A percentile compares a stretch with the other conserved stretches of the same genome.
These are phyloP conservation scores for Crataegus laevigata DNA, from an alignment of 306 rosid genomes.

Conservation along the genomic window DNA sequence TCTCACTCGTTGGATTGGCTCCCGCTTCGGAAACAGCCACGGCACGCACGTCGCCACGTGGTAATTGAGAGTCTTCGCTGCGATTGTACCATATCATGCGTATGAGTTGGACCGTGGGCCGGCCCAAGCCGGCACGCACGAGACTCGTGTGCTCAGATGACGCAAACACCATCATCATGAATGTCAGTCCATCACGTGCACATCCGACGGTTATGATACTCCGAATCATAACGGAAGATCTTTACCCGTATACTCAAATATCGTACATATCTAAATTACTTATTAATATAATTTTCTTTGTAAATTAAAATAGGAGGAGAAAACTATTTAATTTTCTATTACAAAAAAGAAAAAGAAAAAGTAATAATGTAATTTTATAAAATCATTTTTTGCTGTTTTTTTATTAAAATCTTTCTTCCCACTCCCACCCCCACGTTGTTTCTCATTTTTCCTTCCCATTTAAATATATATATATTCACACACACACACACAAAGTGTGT, in stretches of 20 bases:
- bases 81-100: not conserved
- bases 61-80: slow-evolving; percentile 5
- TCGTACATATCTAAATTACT: not conserved
- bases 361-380: too few relatives aligned
- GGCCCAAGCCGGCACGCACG: slow-evolving; percentile 24
- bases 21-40: not conserved
- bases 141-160: slow-evolving; percentile 22
- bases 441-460: too few relatives aligned
- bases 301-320: too few relatives aligned
- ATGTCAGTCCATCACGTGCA: slow-evolving; percentile 25
- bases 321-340: too few relatives aligned
- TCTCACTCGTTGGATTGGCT: not conserved
- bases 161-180: not conserved
- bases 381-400: too few relatives aligned
- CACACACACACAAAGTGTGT: too few relatives aligned
- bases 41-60: slow-evolving; percentile 9
- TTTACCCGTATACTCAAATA: not conserved
- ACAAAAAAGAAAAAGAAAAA: too few relatives aligned
- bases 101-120: slow-evolving; percentile 15
- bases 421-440: too few relatives aligned
- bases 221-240: slow-evolving; percentile 1
- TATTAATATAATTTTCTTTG: too few relatives aligned
- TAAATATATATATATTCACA: too few relatives aligned
- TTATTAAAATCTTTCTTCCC: too few relatives aligned
- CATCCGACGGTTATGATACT: slow-evolving; percentile 25